These are phyloP conservation scores for Huntiella decipiens DNA, from an alignment of 2,329 filamentous ascomycete species.

Conservation along the genomic window DNA sequence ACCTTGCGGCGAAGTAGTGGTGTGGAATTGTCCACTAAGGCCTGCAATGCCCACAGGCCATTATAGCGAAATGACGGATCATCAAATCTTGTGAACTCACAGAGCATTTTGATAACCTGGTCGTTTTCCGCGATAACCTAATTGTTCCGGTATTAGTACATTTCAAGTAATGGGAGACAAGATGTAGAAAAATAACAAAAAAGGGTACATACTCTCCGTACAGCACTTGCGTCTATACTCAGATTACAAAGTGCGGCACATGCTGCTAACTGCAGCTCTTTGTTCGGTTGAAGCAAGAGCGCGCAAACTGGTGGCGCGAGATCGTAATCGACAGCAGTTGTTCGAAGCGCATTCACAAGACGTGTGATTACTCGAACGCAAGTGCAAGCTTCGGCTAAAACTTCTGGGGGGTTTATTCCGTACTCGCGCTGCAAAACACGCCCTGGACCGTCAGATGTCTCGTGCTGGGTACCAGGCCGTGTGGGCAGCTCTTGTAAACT, in stretches of 20 bases:
- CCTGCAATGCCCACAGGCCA: too few relatives aligned
- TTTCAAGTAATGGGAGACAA: too few relatives aligned
- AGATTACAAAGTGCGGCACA: conserved; percentile 74
- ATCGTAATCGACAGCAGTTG: conserved; percentile 69
- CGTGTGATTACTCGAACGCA: conserved; percentile 64
- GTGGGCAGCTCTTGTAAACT: conserved; percentile 44
- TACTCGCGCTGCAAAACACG: conserved; percentile 26
- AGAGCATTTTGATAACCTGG: too few relatives aligned
- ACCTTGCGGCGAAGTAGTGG: too few relatives aligned
- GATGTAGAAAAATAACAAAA: too few relatives aligned
- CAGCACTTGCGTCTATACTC: conserved; percentile 73
- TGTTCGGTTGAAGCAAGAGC: conserved; percentile 54
- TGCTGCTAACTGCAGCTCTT: conserved; percentile 70
- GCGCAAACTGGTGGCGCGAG: conserved; percentile 60
- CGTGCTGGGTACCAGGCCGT: conserved; percentile 24
- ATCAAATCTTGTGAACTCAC: too few relatives aligned
- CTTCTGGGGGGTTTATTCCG: conserved; percentile 54
- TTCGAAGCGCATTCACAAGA: conserved; percentile 67
- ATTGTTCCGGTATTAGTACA: too few relatives aligned
- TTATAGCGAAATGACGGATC: too few relatives aligned
- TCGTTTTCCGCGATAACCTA: too few relatives aligned
- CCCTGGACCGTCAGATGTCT: conserved; percentile 11
- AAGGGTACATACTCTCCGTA: conserved; percentile 51
- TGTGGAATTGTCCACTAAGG: too few relatives aligned
- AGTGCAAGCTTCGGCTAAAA: conserved; percentile 72